Percentiles rank a stretch among this genome's conserved stretches.
Conservation (phyloP, 2,329 filamentous ascomycete genomes). For the Cordyceps farinosa region DNA sequence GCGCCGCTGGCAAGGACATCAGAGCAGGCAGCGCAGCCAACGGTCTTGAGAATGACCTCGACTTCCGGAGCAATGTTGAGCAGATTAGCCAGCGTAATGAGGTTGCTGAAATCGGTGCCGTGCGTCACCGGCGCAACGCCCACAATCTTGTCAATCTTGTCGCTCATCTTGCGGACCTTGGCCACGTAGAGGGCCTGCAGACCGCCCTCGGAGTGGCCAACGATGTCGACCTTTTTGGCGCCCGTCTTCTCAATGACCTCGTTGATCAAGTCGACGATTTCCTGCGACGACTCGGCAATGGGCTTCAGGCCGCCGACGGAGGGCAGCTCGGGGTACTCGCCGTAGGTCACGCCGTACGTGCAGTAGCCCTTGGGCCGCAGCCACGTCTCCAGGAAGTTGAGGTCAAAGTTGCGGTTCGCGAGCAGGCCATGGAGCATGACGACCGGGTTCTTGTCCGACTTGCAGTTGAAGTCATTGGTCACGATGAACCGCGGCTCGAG, state of each 20-base stretch:
- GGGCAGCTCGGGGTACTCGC: slow-evolving; percentile 19
- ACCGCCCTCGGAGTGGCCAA: slow-evolving; percentile 25
- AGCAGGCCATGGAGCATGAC: slow-evolving; percentile 23
- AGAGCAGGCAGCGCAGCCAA: slow-evolving; percentile 20
- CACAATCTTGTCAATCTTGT: slow-evolving; percentile 21
- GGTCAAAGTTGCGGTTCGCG: slow-evolving; percentile 18
- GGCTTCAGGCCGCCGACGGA: slow-evolving; percentile 21
- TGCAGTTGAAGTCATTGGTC: slow-evolving; percentile 21
- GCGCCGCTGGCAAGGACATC: slow-evolving; percentile 16
- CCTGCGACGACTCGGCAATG: slow-evolving; percentile 20
- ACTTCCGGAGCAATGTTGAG: neutral
- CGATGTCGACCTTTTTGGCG: slow-evolving; percentile 22
- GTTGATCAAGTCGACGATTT: slow-evolving; percentile 22
- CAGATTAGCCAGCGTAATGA: slow-evolving; percentile 15
- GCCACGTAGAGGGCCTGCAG: slow-evolving; percentile 24
- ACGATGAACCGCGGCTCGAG: neutral
- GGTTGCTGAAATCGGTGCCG: slow-evolving; percentile 20
- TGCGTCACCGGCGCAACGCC: slow-evolving; percentile 21
- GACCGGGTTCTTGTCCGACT: slow-evolving; percentile 22
- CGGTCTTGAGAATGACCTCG: slow-evolving; percentile 4
- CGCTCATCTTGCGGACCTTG: slow-evolving; percentile 20
- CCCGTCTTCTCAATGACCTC: slow-evolving; percentile 21
- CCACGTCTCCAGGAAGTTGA: slow-evolving; percentile 22
- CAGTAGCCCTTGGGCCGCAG: slow-evolving; percentile 21
- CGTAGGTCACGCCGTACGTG: slow-evolving; percentile 24